Percentiles rank a stretch among this genome's conserved stretches.
phyloP scores from a whole-genome alignment of 1,284 basidiomycete species.

The Ustilago shanxiensis region DNA sequence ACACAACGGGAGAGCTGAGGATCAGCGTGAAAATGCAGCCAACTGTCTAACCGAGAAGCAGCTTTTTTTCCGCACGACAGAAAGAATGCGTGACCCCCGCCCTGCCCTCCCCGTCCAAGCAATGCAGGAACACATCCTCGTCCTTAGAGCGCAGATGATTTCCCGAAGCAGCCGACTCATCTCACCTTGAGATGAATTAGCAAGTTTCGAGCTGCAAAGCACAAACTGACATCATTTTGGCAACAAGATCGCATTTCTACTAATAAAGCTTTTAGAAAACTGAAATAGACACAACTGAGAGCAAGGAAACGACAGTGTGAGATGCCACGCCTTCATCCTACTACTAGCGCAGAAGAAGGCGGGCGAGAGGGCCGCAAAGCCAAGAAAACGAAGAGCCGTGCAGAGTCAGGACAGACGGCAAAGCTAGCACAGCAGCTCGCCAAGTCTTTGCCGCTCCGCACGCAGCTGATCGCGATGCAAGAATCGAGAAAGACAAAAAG shows the following conservation, averaged over 20 bases:
- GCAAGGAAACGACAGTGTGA: not conserved
- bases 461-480: slow-evolving; percentile 7
- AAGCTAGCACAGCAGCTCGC: slow-evolving; percentile 2
- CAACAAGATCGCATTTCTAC: not conserved
- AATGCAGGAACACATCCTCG: too few species aligned
- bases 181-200: too few species aligned
- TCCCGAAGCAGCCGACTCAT: too few species aligned
- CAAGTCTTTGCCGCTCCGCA: not conserved
- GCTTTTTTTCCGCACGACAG: not conserved
- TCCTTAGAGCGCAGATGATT: too few species aligned
- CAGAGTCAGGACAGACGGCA: not conserved
- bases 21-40: slow-evolving; percentile 12
- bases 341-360: slow-evolving; percentile 5
- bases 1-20: not conserved
- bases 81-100: not conserved
- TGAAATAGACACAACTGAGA: not conserved
- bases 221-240: not conserved
- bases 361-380: not conserved
- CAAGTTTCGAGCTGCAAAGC: not conserved
- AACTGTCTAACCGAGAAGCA: not conserved
- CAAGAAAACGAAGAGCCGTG: not conserved
- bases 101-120: too few species aligned
- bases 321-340: not conserved
- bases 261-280: slow-evolving; percentile 3
- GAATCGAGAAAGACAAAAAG: not conserved